These are phyloP conservation scores for Aspergillus brasiliensis DNA, from an alignment of 2,329 filamentous ascomycete species.

Conservation along the genomic window DNA sequence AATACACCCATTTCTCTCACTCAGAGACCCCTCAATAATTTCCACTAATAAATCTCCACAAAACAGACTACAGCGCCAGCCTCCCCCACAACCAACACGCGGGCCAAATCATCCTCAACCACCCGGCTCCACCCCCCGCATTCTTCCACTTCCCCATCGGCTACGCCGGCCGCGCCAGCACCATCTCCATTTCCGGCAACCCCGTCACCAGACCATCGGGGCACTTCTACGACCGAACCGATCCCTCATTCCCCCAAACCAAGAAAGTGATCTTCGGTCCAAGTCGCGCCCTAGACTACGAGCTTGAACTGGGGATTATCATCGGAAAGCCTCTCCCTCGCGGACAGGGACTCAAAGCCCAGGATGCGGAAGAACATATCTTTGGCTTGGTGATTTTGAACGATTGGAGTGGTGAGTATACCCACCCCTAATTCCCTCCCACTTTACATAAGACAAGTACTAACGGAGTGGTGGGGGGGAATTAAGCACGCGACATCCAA, in stretches of 20 bases:
- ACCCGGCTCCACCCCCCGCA: constrained; percentile 29
- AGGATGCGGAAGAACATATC: constrained; percentile 60
- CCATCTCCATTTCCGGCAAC: constrained; percentile 54
- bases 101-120: constrained; percentile 28
- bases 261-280: constrained; percentile 27
- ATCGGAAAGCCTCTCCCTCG: constrained; percentile 46
- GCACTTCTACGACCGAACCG: constrained; percentile 25
- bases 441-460: not conserved
- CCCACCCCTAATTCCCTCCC: not conserved
- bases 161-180: constrained; percentile 59
- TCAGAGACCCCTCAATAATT: constrained; percentile 42
- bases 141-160: constrained; percentile 55
- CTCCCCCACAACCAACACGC: constrained; percentile 31
- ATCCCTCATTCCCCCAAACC: not conserved
- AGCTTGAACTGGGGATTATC: constrained; percentile 50
- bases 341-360: constrained; percentile 42
- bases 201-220: constrained; percentile 53
- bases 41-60: constrained; percentile 39
- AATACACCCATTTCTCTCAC: constrained; percentile 59
- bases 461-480: not conserved
- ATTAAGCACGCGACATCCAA: constrained; percentile 55
- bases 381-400: constrained; percentile 66
- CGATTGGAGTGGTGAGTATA: constrained; percentile 53
- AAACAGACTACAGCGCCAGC: constrained; percentile 42
- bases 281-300: constrained; percentile 39